Evolutionary conservation across 306 rosid genomes (phyloP), one percentile per base, ranked within the genome.

Genomic region (Gillenia trifoliata): DNA sequence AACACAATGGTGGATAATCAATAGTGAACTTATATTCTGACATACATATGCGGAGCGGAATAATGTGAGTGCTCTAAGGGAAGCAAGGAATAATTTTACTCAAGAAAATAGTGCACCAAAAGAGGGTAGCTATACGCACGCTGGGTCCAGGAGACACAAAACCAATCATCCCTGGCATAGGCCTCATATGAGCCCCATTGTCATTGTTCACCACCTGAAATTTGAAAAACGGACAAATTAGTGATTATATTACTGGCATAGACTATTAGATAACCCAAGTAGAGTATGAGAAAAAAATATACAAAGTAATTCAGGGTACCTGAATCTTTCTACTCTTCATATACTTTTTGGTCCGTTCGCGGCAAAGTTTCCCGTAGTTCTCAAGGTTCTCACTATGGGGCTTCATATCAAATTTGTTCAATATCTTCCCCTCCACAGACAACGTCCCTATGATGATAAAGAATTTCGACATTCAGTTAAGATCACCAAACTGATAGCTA

Each of bases 251-350:
- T 61, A 72, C 68, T 40, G 33, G 34, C 17, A 20, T 29, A 25
- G 63, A 47, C 16, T 20, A 17, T 4, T 11, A 29, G 38, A 59
- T 19, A 11, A 33, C 28, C 38, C 20, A 13, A 13, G 61, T 15
- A 31, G 8, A 22, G 3, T 38, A 34, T 55, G 2, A 55, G 29
- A 25, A 22, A 8, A 29, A 36, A 50, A 60, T 49, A 54, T 71
- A 38, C 25, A 57, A 66, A 77, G 72, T 77, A 71, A 75, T 68
- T 34, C 68, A 64, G 25, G 80, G 75, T 66, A 93, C 98, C 98
- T 89, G 92, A 75, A 88, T 93, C 89, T 88, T 92, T 89, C 98
- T 91, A 64, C 20, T 84, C 83, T 87, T 89, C 89, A 77, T 88
- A 75, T 82, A 85, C 73, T 88, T 88, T 66, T 77, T 72, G 66